Evolutionary conservation across 805 yeast genomes (phyloP), one percentile per base, ranked within the genome.

Genomic region (Nakazawaea pomicola): DNA sequence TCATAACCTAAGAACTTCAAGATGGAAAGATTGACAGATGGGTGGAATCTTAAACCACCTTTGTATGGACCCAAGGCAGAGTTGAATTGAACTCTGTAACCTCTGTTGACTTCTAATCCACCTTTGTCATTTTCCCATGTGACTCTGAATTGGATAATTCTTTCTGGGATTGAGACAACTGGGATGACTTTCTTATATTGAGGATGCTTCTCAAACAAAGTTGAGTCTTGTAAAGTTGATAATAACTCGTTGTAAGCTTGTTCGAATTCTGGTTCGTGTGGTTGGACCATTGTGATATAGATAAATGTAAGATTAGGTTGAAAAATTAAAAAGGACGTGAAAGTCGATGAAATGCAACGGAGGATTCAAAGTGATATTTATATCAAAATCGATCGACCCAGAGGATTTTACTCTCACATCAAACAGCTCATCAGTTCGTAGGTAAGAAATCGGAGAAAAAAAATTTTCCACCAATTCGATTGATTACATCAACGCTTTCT

Each of bases 1-100:
- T 91, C 99, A 67, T 87, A 91, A 58, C 98, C 99, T 61, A 91
- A 76, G 71, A 91, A 91, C 74, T 91, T 91, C 64, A 91, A 78
- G 66, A 91, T 87, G 44, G 96, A 88, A 58, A 91, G 76, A 72
- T 90, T 93, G 56, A 91, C 99, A 43, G 95, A 74, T 58, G 97
- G 97, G 75, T 91, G 98, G 80, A 91, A 84, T 70, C 99, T 82
- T 56, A 91, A 78, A 64, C 99, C 99, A 64, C 99, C 99, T 76
- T 91, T 91, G 86, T 88, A 91, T 56, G 99, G 99, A 63, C 99
- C 99, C 53, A 93, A 76, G 43, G 97, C 95, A 43, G 96, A 88
- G 82, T 89, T 91, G 78, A 87, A 91, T 74, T 91, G 99, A 49
- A 91, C 97, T 73, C 99, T 80, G 89, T 78, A 91, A 66, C 98